Percentiles rank a stretch among this genome's conserved stretches.
Evolutionary conservation across 108 stramenopile genomes (phyloP).

Genomic region (Fistulifera pelliculosa): DNA sequence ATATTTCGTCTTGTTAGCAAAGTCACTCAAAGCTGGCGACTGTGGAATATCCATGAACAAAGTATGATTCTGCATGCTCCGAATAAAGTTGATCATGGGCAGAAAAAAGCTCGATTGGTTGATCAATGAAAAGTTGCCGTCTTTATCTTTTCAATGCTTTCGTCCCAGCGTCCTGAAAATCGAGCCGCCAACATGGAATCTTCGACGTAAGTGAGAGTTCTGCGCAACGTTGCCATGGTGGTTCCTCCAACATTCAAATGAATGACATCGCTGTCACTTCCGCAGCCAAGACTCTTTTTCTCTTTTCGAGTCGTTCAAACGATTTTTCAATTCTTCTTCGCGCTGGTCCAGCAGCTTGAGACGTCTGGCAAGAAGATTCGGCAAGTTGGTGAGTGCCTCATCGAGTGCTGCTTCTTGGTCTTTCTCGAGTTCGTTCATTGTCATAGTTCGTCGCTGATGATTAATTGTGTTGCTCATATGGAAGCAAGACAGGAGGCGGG

Average conservation of each 20-base stretch:
- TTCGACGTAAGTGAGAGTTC: conserved; percentile 44
- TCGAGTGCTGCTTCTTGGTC: no score
- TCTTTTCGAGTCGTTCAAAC: no score
- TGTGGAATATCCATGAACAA: neutral
- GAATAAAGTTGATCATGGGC: conserved; percentile 1
- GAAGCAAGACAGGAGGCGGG: no score
- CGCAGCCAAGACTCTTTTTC: neutral
- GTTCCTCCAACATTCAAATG: conserved; percentile 12
- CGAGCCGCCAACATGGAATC: conserved; percentile 50
- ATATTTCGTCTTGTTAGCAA: neutral
- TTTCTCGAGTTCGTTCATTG: no score
- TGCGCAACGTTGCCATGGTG: conserved; percentile 15
- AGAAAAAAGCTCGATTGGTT: conserved; percentile 9
- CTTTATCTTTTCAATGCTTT: conserved; percentile 22
- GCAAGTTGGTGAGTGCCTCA: no score
- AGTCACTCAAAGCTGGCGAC: neutral
- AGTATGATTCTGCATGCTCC: neutral
- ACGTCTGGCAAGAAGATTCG: no score
- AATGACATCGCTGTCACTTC: conserved; percentile 9
- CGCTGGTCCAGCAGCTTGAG: no score
- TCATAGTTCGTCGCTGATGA: no score
- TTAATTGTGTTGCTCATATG: no score
- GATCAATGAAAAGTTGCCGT: conserved; percentile 60
- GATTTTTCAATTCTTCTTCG: no score
- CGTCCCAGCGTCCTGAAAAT: conserved; percentile 60